Evolutionary conservation across 331 rosid species (phyloP).

Genomic region (Erythrophleum ivorense): DNA sequence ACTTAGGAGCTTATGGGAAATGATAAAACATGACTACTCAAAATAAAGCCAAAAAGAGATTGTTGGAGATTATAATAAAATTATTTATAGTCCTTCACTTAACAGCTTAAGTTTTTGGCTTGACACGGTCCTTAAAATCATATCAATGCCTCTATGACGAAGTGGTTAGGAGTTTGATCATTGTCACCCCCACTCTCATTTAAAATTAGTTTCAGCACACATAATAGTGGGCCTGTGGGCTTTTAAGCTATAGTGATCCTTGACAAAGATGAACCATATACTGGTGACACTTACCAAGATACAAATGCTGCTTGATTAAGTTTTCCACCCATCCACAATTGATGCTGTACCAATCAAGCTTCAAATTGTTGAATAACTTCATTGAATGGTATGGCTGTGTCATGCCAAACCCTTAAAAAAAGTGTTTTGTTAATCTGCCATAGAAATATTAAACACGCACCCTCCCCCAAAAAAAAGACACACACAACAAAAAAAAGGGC

Average conservation of each 20-base stretch:
- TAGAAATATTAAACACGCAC: background rate
- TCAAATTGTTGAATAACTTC: constrained; percentile 85
- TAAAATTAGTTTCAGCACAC: no score
- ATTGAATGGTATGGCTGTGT: constrained; percentile 78
- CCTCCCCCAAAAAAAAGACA: background rate
- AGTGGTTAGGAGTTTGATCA: no score
- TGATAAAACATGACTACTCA: background rate
- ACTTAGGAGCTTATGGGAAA: background rate
- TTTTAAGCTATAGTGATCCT: no score
- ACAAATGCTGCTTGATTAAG: constrained; percentile 82
- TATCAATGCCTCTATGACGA: no score
- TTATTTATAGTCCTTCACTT: no score
- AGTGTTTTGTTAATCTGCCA: background rate
- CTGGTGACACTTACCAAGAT: constrained; percentile 64
- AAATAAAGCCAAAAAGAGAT: constrained; percentile 10
- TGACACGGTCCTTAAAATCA: no score
- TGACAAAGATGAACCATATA: constrained; percentile 6
- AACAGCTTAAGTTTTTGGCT: no score
- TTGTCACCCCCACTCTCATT: no score
- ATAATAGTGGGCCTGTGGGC: no score
- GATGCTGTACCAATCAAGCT: constrained; percentile 71
- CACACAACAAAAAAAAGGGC: background rate
- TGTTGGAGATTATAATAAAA: no score
- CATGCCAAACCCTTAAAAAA: constrained; percentile 90
- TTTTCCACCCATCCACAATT: constrained; percentile 64